A percentile compares a stretch with the other conserved stretches of the same genome.
These are phyloP conservation scores for Boletus sp. DNA, from an alignment of 768 basidiomycete species.

Conservation along the genomic window DNA sequence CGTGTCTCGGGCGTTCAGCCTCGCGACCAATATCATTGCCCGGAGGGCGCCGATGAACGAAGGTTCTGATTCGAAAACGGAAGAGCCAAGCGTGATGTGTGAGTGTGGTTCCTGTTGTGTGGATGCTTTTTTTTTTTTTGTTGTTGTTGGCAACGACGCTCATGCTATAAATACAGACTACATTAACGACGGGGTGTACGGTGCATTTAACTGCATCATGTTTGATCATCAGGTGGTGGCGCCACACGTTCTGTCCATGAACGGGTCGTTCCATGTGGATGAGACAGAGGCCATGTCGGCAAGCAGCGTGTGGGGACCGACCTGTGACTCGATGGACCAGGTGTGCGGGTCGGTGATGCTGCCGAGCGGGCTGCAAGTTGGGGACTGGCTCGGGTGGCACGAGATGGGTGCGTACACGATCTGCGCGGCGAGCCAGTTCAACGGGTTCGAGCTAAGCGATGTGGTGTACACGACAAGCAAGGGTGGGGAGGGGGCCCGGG, in stretches of 20 bases:
- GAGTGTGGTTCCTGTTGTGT: conserved; percentile 46
- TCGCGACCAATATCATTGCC: conserved; percentile 93
- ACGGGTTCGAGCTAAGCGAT: conserved; percentile 80
- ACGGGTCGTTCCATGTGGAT: conserved; percentile 51
- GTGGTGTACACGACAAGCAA: conserved; percentile 77
- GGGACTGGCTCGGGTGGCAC: conserved; percentile 97
- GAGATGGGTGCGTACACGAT: conserved; percentile 99
- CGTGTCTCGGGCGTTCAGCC: conserved; percentile 86
- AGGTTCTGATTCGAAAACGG: conserved; percentile 25
- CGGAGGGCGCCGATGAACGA: conserved; percentile 59
- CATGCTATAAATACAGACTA: conserved; percentile 60
- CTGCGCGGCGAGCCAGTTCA: conserved; percentile 95
- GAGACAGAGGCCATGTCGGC: conserved; percentile 40
- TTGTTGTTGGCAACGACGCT: background rate
- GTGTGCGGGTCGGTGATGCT: conserved; percentile 64
- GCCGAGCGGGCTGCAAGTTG: conserved; percentile 72
- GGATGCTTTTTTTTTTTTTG: too few species aligned
- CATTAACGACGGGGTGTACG: conserved; percentile 99
- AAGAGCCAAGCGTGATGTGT: conserved; percentile 81
- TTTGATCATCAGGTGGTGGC: conserved; percentile 95
- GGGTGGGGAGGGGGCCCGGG: conserved; percentile 49
- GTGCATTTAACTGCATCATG: conserved; percentile 93
- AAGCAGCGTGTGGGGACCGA: conserved; percentile 95
- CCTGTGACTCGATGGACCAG: conserved; percentile 96
- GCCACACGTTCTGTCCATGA: conserved; percentile 74